phyloP scores from a whole-genome alignment of 2,329 filamentous ascomycete species.

The Rutstroemia sp. region DNA sequence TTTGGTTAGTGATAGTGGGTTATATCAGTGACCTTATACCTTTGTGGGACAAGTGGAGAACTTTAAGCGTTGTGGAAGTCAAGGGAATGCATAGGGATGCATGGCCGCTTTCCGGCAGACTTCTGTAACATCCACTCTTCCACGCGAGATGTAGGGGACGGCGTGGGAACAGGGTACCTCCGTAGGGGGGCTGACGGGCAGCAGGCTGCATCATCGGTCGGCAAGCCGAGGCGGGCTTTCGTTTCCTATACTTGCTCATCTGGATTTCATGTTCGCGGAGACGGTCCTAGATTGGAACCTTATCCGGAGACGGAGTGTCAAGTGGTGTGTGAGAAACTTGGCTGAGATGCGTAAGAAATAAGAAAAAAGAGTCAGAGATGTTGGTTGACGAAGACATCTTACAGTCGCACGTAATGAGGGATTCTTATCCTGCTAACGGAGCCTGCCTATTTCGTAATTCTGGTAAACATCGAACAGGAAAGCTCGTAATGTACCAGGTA shows the following conservation, averaged over 20 bases:
- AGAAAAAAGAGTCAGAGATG: not conserved
- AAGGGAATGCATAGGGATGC: not conserved
- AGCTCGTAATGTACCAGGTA: not conserved
- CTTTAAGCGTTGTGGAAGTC: conserved; percentile 3
- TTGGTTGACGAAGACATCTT: not conserved
- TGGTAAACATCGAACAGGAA: not conserved
- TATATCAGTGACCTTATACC: not conserved
- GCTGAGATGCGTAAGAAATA: not conserved
- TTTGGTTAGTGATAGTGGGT: not conserved
- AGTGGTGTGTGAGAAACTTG: not conserved
- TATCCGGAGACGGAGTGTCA: not conserved
- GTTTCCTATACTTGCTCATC: not conserved
- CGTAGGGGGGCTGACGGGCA: conserved; percentile 4
- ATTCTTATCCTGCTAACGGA: not conserved
- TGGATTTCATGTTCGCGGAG: not conserved
- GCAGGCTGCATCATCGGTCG: conserved; percentile 3
- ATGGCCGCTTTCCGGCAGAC: conserved; percentile 4
- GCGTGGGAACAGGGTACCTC: conserved; percentile 7
- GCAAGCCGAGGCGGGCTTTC: not conserved
- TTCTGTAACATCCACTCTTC: conserved; percentile 7
- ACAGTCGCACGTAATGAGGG: conserved; percentile 1
- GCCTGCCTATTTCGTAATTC: conserved; percentile 2
- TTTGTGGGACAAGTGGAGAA: not conserved
- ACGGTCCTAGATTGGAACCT: not conserved
- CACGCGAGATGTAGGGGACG: conserved; percentile 6